These are phyloP conservation scores for Flueggea neowawraea DNA, from an alignment of 441 rosid genomes.

Conservation along the genomic window DNA sequence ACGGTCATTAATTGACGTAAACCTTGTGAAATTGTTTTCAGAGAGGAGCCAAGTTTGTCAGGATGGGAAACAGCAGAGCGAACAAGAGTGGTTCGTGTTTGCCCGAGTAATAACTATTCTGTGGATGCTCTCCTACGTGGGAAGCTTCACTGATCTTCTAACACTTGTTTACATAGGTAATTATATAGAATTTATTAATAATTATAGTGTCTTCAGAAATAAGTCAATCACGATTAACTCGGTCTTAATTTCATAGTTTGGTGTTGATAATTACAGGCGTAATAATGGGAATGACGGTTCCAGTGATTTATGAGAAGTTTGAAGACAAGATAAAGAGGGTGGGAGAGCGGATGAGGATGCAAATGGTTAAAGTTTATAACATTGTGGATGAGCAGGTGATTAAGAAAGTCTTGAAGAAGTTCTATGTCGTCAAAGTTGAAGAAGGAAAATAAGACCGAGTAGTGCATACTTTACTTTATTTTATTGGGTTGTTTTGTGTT, in stretches of 20 bases:
- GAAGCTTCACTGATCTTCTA: constrained; percentile 35
- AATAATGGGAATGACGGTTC: constrained; percentile 31
- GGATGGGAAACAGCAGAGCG: constrained; percentile 40
- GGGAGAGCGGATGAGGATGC: constrained; percentile 16
- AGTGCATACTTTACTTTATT: not conserved
- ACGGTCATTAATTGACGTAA: too few species aligned
- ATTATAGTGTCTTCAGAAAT: too few species aligned
- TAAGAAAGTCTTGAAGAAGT: constrained; percentile 21
- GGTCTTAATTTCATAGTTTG: too few species aligned
- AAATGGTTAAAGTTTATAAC: constrained; percentile 20
- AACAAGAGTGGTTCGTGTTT: constrained; percentile 39
- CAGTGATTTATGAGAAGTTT: constrained; percentile 31
- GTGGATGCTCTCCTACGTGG: constrained; percentile 38
- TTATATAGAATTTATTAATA: too few species aligned
- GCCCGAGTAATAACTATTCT: constrained; percentile 30
- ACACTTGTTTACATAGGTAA: constrained; percentile 46
- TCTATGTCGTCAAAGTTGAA: not conserved
- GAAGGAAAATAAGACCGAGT: constrained; percentile 26
- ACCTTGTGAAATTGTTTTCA: constrained; percentile 5
- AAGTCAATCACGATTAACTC: too few species aligned
- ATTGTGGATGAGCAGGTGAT: constrained; percentile 24
- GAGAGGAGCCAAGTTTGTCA: constrained; percentile 41
- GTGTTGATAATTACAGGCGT: constrained; percentile 18
- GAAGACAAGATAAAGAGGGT: constrained; percentile 28
- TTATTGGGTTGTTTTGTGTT: too few species aligned